Base-by-base conservation (phyloP, 352 stramenopile genomes). In the Nothophytophthora sp. region DNA sequence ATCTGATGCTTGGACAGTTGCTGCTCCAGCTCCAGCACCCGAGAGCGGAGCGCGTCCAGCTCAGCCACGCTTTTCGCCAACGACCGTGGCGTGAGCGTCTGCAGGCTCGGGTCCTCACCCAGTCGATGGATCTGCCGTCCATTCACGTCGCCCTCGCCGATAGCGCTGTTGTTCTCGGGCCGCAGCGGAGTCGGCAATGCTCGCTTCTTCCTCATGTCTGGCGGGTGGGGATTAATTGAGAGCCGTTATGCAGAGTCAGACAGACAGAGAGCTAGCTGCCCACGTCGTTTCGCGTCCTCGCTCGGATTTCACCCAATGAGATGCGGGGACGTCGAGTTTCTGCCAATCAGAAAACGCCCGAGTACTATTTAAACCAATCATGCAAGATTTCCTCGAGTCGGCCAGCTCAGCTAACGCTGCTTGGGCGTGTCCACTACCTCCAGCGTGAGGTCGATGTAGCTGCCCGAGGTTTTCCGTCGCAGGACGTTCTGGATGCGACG, bases 381-480 rank as follows among this genome's bases (percentile, higher is more conserved):
- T 25, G 16, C 22, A 50, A 10, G 15, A 12, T 13, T 22, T 13
- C 38, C 54, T 45, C 53, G 23, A 58, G 18, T 18, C 33, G 30
- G 9, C 19, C 24, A 43, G 23, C 37, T 43, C 11, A 19, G 8
- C 18, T 47, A 38, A 32, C 39, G 50, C 49, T 61, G 35, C 66
- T 85, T 90, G 13, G 80, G 80, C 18, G 80, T 90, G 63, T 90
- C 75, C 22, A 87, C 69, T 13, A 84, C 67, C 27, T 90, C 79
- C 22, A 89, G 56, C 36, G 65, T 67, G 40, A 92, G 68, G 45
- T 93, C 80, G 50, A 80, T 91, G 59, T 93, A 93, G 70, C 82
- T 93, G 12, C 82, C 82, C 0, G 80, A 91, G 12, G 66, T 88
- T 54, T 83, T 87, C 38, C 79, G 61, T 43, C 68, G 73, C 19